A percentile compares a stretch with the other conserved stretches of the same genome.
phyloP scores from a whole-genome alignment of 179 eudicot genomes.

The Patellifolia procumbens region DNA sequence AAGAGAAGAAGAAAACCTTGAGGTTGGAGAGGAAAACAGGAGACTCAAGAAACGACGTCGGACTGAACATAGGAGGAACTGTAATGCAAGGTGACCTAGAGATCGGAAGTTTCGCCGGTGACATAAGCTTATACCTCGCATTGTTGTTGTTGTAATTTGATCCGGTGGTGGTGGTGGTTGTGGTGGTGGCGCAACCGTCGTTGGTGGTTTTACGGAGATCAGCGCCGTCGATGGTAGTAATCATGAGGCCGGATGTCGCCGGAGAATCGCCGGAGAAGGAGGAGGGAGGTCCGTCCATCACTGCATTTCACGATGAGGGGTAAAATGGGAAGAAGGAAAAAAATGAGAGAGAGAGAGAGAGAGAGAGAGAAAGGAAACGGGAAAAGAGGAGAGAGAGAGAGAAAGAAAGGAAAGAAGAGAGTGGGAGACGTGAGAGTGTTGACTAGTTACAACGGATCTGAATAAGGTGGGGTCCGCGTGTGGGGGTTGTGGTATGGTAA shows the following conservation, averaged over 20 bases:
- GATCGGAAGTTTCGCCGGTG: conserved; percentile 93
- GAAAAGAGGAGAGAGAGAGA: background rate
- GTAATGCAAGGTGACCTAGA: conserved; percentile 65
- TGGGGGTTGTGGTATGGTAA: too few species aligned
- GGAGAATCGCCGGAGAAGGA: conserved; percentile 28
- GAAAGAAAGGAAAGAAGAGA: conserved; percentile 9
- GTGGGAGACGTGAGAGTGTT: conserved; percentile 36
- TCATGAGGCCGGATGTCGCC: background rate
- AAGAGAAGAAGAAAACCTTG: conserved; percentile 48
- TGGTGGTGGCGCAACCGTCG: conserved; percentile 22
- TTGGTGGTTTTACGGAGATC: conserved; percentile 23
- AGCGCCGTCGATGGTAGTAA: conserved; percentile 13
- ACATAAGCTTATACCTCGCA: conserved; percentile 77
- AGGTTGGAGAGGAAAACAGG: conserved; percentile 85
- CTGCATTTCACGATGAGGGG: conserved; percentile 32
- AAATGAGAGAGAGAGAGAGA: too few species aligned
- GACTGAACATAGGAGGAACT: conserved; percentile 85
- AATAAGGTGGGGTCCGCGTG: background rate
- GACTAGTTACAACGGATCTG: conserved; percentile 40
- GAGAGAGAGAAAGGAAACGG: background rate
- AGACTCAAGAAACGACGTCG: conserved; percentile 85
- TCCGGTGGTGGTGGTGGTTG: background rate
- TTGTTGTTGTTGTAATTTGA: conserved; percentile 4
- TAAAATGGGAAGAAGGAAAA: conserved; percentile 28
- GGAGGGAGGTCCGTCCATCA: conserved; percentile 11